phyloP scores from a whole-genome alignment of 2,329 filamentous ascomycete genomes.

The Chaetomiaceae sp. region DNA sequence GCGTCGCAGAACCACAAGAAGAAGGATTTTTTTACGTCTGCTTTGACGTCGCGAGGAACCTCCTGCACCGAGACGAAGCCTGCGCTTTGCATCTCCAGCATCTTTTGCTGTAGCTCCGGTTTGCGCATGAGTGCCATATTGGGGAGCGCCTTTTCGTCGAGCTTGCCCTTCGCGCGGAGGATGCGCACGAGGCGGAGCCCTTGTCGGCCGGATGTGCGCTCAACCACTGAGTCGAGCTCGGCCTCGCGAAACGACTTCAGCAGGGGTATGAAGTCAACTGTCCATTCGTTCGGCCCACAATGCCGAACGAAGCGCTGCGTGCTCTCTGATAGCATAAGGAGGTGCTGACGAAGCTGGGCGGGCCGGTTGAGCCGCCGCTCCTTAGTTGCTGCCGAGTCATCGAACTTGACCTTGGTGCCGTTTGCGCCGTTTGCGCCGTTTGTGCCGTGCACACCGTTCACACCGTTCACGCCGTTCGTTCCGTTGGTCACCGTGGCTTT shows the following conservation, averaged over 20 bases:
- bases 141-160: conserved; percentile 89
- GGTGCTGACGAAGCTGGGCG: conserved; percentile 62
- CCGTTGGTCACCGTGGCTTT: conserved; percentile 18
- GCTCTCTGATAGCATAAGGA: conserved; percentile 68
- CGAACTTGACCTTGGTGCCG: conserved; percentile 48
- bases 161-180: conserved; percentile 77
- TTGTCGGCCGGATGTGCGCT: conserved; percentile 68
- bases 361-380: conserved; percentile 44
- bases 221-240: conserved; percentile 78
- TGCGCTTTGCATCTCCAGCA: conserved; percentile 79
- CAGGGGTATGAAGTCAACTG: conserved; percentile 73
- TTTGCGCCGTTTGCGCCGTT: conserved; percentile 26
- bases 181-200: conserved; percentile 83
- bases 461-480: conserved; percentile 28
- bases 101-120: conserved; percentile 76
- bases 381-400: conserved; percentile 40
- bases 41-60: conserved; percentile 81
- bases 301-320: conserved; percentile 64
- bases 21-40: conserved; percentile 72
- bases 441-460: conserved; percentile 31
- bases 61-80: conserved; percentile 91
- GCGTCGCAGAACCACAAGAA: conserved; percentile 91
- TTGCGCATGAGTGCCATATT: conserved; percentile 78
- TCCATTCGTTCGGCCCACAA: conserved; percentile 71
- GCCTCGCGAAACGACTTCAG: conserved; percentile 65